Evolutionary conservation across 768 basidiomycete species (phyloP).

Genomic region (Dendrothele bispora): DNA sequence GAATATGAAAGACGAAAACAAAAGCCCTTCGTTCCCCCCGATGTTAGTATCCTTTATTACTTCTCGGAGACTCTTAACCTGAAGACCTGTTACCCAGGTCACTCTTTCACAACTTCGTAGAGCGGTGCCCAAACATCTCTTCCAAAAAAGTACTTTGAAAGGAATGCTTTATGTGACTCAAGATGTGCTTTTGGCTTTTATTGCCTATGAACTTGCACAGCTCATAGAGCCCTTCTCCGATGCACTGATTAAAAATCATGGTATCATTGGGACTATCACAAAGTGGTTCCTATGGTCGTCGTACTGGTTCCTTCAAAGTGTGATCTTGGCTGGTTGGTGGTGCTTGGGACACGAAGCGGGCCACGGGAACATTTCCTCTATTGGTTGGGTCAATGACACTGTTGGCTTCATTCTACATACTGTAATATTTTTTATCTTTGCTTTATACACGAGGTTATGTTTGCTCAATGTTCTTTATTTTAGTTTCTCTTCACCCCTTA

Average conservation of each 20-base stretch:
- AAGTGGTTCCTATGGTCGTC: slow-evolving; percentile 2
- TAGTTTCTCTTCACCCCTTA: slow-evolving; percentile 55
- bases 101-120: background rate
- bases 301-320: slow-evolving; percentile 6
- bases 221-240: background rate
- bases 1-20: background rate
- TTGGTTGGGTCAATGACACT: slow-evolving; percentile 35
- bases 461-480: slow-evolving; percentile 7
- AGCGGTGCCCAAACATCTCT: background rate
- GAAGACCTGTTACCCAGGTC: background rate
- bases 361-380: slow-evolving; percentile 40
- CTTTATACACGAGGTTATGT: background rate
- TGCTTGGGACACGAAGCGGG: slow-evolving; percentile 40
- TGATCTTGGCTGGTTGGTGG: slow-evolving; percentile 7
- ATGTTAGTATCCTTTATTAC: background rate
- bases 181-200: background rate
- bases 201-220: background rate
- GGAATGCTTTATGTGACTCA: background rate
- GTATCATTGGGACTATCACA: background rate
- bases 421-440: slow-evolving; percentile 23
- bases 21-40: background rate
- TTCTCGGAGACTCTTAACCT: background rate
- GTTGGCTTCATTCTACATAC: slow-evolving; percentile 52
- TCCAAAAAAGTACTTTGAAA: background rate
- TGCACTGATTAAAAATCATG: background rate